These are phyloP conservation scores for Wickerhamiella lipophila DNA, from an alignment of 805 yeast genomes.

Conservation along the genomic window DNA sequence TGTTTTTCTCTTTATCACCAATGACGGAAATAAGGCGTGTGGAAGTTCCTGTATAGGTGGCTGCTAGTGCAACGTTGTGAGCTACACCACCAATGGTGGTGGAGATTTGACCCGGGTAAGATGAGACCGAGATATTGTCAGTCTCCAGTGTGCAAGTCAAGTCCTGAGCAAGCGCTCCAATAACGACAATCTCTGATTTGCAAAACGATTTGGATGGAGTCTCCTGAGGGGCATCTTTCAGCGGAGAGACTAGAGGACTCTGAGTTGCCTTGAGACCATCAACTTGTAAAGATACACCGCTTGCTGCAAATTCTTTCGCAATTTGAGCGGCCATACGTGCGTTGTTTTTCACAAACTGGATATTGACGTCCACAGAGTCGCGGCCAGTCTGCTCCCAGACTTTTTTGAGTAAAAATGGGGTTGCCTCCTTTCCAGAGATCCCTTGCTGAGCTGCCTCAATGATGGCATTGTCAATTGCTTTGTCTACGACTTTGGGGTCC, in stretches of 20 bases:
- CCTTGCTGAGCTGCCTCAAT: constrained; percentile 40
- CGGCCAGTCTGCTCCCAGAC: constrained; percentile 63
- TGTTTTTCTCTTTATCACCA: constrained; percentile 38
- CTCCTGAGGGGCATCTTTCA: neutral
- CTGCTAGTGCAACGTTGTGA: constrained; percentile 60
- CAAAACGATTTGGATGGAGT: neutral
- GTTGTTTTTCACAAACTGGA: constrained; percentile 65
- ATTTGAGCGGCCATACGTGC: constrained; percentile 56
- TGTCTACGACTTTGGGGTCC: constrained; percentile 38
- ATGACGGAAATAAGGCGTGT: constrained; percentile 44
- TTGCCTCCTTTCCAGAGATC: constrained; percentile 57
- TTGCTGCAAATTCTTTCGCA: constrained; percentile 38
- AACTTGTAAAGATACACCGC: neutral
- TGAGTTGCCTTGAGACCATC: neutral
- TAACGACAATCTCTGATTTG: constrained; percentile 31
- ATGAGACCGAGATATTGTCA: constrained; percentile 33
- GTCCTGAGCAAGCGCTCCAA: constrained; percentile 73
- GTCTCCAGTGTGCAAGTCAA: constrained; percentile 41
- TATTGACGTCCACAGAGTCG: constrained; percentile 52
- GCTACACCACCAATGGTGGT: constrained; percentile 77
- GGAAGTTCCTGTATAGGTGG: constrained; percentile 29
- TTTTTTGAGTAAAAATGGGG: constrained; percentile 60
- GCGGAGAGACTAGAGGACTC: no score
- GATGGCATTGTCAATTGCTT: constrained; percentile 47
- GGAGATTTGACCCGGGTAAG: constrained; percentile 53